Evolutionary conservation across 805 yeast species (phyloP).

Genomic region (Cyberlindnera japonica): DNA sequence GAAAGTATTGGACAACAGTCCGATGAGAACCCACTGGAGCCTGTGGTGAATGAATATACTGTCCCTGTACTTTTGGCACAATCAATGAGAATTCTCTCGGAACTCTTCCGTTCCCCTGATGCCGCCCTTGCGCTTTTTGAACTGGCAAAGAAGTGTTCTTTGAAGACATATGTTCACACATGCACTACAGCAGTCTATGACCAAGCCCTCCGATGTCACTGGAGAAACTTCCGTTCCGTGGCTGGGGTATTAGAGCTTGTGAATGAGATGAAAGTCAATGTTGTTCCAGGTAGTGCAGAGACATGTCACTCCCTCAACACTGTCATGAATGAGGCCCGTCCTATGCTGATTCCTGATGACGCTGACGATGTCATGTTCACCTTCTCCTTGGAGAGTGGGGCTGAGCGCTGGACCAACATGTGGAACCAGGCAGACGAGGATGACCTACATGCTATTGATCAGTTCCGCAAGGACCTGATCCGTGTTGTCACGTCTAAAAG

Average conservation of each 20-base stretch:
- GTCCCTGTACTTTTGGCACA: conserved; percentile 13
- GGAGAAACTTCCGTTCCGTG: conserved; percentile 38
- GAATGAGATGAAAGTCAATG: conserved; percentile 41
- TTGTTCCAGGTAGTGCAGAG: conserved; percentile 33
- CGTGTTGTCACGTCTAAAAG: conserved; percentile 1
- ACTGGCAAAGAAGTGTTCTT: conserved; percentile 27
- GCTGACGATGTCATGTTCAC: conserved; percentile 2
- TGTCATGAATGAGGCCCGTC: conserved; percentile 13
- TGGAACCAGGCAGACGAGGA: conserved; percentile 20
- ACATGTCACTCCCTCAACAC: conserved; percentile 25
- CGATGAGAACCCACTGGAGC: conserved; percentile 3
- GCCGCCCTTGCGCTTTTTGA: conserved; percentile 36
- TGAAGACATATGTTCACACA: conserved; percentile 34
- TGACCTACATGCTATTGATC: conserved; percentile 11
- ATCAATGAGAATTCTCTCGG: conserved; percentile 9
- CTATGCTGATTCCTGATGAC: conserved; percentile 10
- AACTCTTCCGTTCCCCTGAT: conserved; percentile 13
- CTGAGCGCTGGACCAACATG: conserved; percentile 14
- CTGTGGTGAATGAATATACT: conserved; percentile 17
- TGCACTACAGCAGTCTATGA: conserved; percentile 39
- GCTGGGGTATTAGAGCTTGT: conserved; percentile 31
- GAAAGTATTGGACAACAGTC: conserved; percentile 2
- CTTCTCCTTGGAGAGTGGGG: conserved; percentile 10
- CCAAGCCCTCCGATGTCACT: conserved; percentile 32
- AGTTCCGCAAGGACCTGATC: conserved; percentile 12